phyloP scores from a whole-genome alignment of 441 rosid species.

The Pelargonium exstipulatum region DNA sequence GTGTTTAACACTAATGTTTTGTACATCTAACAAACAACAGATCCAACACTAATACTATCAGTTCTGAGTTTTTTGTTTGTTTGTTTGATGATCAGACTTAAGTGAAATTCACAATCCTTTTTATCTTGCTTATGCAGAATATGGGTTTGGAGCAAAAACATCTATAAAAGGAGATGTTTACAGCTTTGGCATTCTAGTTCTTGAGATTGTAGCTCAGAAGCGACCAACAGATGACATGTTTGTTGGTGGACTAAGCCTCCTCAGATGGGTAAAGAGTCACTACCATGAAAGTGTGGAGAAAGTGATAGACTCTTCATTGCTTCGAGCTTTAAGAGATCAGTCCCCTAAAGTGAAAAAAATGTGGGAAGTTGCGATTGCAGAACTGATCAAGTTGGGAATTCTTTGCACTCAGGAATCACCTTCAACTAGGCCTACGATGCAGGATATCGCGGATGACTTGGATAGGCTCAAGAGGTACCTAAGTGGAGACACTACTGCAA shows the following conservation, averaged over 20 bases:
- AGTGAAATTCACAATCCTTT: too few relatives aligned
- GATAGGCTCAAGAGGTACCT: conserved; percentile 51
- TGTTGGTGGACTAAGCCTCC: conserved; percentile 29
- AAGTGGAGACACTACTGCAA: conserved; percentile 38
- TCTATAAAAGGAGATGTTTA: too few relatives aligned
- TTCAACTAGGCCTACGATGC: conserved; percentile 52
- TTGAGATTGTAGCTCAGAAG: conserved; percentile 5
- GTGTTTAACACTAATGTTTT: too few relatives aligned
- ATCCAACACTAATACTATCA: too few relatives aligned
- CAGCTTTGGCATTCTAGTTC: too few relatives aligned
- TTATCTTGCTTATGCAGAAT: too few relatives aligned
- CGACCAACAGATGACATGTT: conserved; percentile 39
- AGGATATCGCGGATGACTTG: conserved; percentile 50
- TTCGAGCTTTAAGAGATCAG: conserved; percentile 33
- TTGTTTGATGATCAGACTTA: too few relatives aligned
- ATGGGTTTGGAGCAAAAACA: too few relatives aligned
- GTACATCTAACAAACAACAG: too few relatives aligned
- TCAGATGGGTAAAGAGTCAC: conserved; percentile 37
- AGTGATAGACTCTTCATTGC: conserved; percentile 39
- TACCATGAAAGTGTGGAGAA: conserved; percentile 36
- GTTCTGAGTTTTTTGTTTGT: too few relatives aligned
- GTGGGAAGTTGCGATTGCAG: conserved; percentile 45
- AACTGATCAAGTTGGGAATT: conserved; percentile 48
- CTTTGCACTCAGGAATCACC: conserved; percentile 54
- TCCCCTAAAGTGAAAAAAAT: conserved; percentile 38